These are phyloP conservation scores for Penstemon davidsonii DNA, from an alignment of 257 asterid species.

Conservation along the genomic window DNA sequence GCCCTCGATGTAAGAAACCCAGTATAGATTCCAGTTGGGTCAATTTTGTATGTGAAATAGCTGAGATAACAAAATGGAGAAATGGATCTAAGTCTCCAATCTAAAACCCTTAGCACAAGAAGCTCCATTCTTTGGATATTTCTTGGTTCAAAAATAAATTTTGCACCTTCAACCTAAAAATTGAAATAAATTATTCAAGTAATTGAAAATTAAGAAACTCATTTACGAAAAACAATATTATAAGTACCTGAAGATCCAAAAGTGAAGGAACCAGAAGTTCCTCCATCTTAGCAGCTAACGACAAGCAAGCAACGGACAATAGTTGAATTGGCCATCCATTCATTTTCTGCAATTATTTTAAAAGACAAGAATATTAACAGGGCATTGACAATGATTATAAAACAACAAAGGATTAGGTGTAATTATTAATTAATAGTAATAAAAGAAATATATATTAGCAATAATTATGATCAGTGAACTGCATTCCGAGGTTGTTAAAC, in stretches of 20 bases:
- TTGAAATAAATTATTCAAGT: not conserved
- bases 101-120: conserved; percentile 71
- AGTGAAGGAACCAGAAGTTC: conserved; percentile 94
- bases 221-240: not conserved
- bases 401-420: conserved; percentile 14
- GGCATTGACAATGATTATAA: not conserved
- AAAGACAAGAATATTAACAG: not conserved
- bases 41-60: conserved; percentile 76
- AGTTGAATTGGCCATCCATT: conserved; percentile 93
- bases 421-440: too few relatives aligned
- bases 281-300: conserved; percentile 98
- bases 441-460: too few relatives aligned
- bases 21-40: conserved; percentile 60
- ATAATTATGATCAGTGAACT: not conserved
- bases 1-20: conserved; percentile 72
- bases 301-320: conserved; percentile 86
- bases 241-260: conserved; percentile 78
- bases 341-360: conserved; percentile 45
- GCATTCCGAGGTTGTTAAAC: conserved; percentile 8
- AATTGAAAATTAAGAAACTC: too few relatives aligned
- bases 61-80: conserved; percentile 76
- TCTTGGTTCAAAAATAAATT: conserved; percentile 70
- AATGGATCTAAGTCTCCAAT: conserved; percentile 85
- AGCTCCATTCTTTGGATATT: conserved; percentile 83
- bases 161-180: conserved; percentile 80